Percentiles rank a stretch among this genome's conserved stretches.
phyloP scores from a whole-genome alignment of 345 rosid genomes.

The Heritiera littoralis region DNA sequence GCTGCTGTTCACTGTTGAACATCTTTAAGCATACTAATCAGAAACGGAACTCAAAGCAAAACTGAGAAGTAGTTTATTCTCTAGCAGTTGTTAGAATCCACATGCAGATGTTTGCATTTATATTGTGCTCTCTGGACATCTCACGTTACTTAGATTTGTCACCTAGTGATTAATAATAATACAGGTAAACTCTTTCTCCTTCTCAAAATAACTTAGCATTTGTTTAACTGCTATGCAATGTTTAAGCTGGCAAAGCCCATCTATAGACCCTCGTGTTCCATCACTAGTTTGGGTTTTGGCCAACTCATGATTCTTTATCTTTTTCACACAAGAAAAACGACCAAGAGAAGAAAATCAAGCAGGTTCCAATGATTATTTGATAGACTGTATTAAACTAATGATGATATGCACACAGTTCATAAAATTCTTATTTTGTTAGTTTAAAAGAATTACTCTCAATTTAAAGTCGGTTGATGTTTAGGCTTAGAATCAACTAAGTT shows the following conservation, averaged over 20 bases:
- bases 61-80: constrained; percentile 19
- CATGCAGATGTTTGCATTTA: constrained; percentile 40
- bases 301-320: constrained; percentile 2
- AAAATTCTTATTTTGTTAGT: not conserved
- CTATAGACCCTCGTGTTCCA: not conserved
- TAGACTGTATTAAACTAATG: not conserved
- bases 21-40: constrained; percentile 43
- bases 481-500: constrained; percentile 14
- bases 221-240: not conserved
- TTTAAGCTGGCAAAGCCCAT: constrained; percentile 14
- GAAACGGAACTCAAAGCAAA: not conserved
- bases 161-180: constrained; percentile 31
- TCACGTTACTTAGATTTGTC: constrained; percentile 68
- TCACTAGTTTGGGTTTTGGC: constrained; percentile 7
- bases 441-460: not conserved
- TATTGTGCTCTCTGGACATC: constrained; percentile 43
- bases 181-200: not conserved
- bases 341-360: not conserved
- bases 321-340: not conserved
- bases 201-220: constrained; percentile 11
- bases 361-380: not conserved
- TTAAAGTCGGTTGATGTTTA: not conserved
- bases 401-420: not conserved
- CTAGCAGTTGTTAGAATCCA: constrained; percentile 30
- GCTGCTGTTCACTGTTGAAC: constrained; percentile 47